These are phyloP conservation scores for Melanopsichium pennsylvanicum DNA, from an alignment of 1,284 basidiomycete genomes.

Conservation along the genomic window DNA sequence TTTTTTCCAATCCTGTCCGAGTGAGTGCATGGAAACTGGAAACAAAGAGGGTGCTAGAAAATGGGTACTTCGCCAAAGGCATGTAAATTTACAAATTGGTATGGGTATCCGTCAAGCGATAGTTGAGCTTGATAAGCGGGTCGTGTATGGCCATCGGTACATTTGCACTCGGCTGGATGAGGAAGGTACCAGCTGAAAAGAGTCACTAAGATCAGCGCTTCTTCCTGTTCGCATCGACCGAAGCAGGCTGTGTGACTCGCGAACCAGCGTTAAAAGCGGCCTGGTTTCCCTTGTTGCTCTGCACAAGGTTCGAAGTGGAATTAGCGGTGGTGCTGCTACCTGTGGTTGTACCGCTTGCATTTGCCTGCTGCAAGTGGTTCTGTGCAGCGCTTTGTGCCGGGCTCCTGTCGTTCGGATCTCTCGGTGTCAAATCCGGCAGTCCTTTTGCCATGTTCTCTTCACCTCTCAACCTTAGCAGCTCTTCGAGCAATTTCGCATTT, in stretches of 20 bases:
- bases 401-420: constrained; percentile 20
- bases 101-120: no score
- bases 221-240: constrained; percentile 13
- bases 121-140: no score
- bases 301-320: constrained; percentile 23
- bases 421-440: constrained; percentile 45
- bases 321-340: constrained; percentile 9
- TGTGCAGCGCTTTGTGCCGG: constrained; percentile 24
- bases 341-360: not conserved
- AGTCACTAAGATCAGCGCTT: no score
- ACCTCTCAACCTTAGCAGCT: constrained; percentile 48
- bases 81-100: no score
- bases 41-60: no score
- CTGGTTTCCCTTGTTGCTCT: constrained; percentile 10
- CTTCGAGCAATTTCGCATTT: constrained; percentile 72
- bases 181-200: no score
- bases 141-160: no score
- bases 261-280: constrained; percentile 7
- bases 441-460: constrained; percentile 55
- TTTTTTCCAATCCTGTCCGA: no score
- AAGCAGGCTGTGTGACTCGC: constrained; percentile 24
- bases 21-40: no score
- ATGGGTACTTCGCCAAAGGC: no score
- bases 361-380: constrained; percentile 16
- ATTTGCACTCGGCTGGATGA: no score